Conservation (phyloP, 2,329 filamentous ascomycete species). For the Aureobasidium zeae region DNA sequence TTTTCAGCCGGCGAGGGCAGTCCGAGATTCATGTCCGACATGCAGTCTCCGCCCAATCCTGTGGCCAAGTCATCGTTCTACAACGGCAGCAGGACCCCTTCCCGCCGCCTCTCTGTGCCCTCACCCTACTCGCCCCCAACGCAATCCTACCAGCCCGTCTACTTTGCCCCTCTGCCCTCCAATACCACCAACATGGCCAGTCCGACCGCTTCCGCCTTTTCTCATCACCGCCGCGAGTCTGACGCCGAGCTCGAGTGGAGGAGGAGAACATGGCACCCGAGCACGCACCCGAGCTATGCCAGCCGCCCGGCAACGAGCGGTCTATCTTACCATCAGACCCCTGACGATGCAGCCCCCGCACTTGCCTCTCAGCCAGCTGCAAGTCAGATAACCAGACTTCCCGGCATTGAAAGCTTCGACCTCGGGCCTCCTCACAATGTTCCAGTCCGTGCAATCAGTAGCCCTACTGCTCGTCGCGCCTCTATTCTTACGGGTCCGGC, state of each 20-base stretch:
- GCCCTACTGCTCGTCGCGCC: conserved; percentile 45
- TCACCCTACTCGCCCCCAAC: conserved; percentile 47
- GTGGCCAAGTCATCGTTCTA: conserved; percentile 62
- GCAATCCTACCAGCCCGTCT: conserved; percentile 39
- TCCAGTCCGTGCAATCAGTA: conserved; percentile 55
- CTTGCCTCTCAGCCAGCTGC: conserved; percentile 46
- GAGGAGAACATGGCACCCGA: conserved; percentile 83
- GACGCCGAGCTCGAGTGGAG: conserved; percentile 67
- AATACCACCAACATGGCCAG: conserved; percentile 52
- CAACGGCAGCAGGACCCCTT: conserved; percentile 60
- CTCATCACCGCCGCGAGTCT: conserved; percentile 58
- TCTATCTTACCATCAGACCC: conserved; percentile 65
- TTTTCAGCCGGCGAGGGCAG: conserved; percentile 71
- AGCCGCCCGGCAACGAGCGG: conserved; percentile 60
- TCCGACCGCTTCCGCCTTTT: conserved; percentile 57
- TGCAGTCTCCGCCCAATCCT: conserved; percentile 63
- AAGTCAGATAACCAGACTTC: conserved; percentile 58
- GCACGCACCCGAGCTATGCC: conserved; percentile 52
- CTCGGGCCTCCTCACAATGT: conserved; percentile 54
- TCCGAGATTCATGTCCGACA: conserved; percentile 59
- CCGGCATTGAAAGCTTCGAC: conserved; percentile 88
- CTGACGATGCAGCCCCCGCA: conserved; percentile 51
- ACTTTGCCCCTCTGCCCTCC: conserved; percentile 47
- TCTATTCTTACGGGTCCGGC: conserved; percentile 29
- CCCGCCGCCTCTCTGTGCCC: conserved; percentile 72